A percentile compares a stretch with the other conserved stretches of the same genome.
Evolutionary conservation across 2,329 filamentous ascomycete genomes (phyloP).

Genomic region (Phialophora macrospora): DNA sequence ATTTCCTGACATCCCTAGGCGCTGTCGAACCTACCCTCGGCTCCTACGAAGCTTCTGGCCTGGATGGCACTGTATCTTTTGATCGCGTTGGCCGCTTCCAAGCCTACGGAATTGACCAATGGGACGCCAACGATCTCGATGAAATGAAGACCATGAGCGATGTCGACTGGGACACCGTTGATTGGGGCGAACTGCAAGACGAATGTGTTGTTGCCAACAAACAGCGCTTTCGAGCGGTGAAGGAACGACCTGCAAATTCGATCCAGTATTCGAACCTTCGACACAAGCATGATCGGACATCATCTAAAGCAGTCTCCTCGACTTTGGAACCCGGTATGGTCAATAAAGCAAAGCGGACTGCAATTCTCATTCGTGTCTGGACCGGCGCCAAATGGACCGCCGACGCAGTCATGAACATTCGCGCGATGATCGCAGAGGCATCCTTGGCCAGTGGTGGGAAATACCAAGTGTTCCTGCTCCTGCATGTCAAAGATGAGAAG

Average conservation of each 20-base stretch:
- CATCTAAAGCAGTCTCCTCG: constrained; percentile 28
- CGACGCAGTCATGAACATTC: constrained; percentile 80
- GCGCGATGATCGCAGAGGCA: constrained; percentile 82
- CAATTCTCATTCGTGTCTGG: constrained; percentile 82
- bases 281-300: constrained; percentile 37
- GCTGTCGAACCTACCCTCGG: constrained; percentile 56
- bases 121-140: constrained; percentile 36
- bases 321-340: constrained; percentile 37
- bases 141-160: constrained; percentile 42
- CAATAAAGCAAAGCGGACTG: constrained; percentile 61
- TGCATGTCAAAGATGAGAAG: constrained; percentile 79
- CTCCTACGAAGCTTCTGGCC: constrained; percentile 63
- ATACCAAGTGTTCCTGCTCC: constrained; percentile 79
- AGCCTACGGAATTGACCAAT: constrained; percentile 52
- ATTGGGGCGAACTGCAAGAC: constrained; percentile 74
- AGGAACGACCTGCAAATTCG: constrained; percentile 37
- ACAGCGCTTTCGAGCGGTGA: constrained; percentile 57
- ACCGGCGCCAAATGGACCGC: constrained; percentile 77
- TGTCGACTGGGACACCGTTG: constrained; percentile 65
- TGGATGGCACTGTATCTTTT: constrained; percentile 70
- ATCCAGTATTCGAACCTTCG: constrained; percentile 41
- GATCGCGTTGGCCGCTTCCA: constrained; percentile 73
- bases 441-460: constrained; percentile 80
- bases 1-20: constrained; percentile 30
- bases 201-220: constrained; percentile 69